Evolutionary conservation across 164 flowering plant species (phyloP).

Genomic region (Hamamelis virginiana): DNA sequence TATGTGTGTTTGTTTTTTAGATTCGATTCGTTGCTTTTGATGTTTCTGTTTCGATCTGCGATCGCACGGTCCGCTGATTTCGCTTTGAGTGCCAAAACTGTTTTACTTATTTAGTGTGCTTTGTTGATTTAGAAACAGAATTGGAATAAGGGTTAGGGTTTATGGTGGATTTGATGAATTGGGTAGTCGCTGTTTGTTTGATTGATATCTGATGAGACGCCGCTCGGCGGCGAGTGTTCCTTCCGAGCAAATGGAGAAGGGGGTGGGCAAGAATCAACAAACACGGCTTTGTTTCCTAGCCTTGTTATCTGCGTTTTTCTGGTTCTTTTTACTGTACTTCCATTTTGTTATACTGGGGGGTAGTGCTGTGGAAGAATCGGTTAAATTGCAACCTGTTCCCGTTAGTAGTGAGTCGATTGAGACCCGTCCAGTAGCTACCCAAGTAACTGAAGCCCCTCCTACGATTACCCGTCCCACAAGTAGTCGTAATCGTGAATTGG

Average conservation of each 20-base stretch:
- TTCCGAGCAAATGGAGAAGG: conserved; percentile 67
- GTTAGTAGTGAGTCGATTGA: background rate
- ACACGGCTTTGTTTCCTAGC: conserved; percentile 60
- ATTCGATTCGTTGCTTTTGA: background rate
- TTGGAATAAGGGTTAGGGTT: conserved; percentile 3
- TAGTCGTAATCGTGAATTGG: background rate
- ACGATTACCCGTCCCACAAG: background rate
- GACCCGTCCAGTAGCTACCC: background rate
- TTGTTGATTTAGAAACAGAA: background rate
- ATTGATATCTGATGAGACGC: conserved; percentile 61
- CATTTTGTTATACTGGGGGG: conserved; percentile 64
- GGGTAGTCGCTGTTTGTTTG: conserved; percentile 3
- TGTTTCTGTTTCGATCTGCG: background rate
- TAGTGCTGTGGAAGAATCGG: conserved; percentile 29
- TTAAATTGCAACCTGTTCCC: conserved; percentile 17
- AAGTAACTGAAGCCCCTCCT: background rate
- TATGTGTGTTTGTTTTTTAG: background rate
- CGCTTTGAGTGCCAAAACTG: background rate
- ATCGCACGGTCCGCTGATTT: background rate
- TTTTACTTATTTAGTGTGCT: background rate
- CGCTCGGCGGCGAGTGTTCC: conserved; percentile 32
- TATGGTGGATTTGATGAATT: conserved; percentile 13
- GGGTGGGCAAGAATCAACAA: conserved; percentile 45
- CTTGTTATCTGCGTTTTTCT: conserved; percentile 57
- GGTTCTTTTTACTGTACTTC: conserved; percentile 74